Conservation (phyloP, 192 early-diverging fungal species). For the Umbelopsis sp. region DNA sequence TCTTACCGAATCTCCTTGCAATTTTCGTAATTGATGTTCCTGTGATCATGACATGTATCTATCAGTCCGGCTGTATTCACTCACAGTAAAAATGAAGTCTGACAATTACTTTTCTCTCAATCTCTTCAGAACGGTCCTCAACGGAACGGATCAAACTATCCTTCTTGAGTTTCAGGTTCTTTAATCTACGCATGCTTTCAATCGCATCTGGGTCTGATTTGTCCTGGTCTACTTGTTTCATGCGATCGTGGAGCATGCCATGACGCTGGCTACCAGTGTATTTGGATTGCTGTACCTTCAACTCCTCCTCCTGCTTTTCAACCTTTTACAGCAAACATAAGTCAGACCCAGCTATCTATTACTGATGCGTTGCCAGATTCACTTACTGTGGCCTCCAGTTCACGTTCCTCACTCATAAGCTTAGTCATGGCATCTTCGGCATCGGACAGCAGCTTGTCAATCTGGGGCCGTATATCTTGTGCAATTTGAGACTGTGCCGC, state of each 20-base stretch:
- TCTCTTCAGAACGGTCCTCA: constrained; percentile 10
- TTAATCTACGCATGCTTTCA: not conserved
- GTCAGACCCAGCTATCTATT: too few species aligned
- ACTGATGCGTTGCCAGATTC: not conserved
- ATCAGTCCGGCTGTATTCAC: too few species aligned
- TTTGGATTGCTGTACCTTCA: constrained; percentile 5
- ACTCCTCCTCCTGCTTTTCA: constrained; percentile 9
- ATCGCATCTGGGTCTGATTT: not conserved
- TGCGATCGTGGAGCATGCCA: not conserved
- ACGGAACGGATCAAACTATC: not conserved
- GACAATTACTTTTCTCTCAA: constrained; percentile 2
- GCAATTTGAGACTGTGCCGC: constrained; percentile 13
- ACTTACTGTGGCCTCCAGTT: constrained; percentile 6
- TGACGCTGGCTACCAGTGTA: not conserved
- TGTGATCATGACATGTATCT: not conserved
- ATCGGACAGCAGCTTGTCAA: constrained; percentile 3
- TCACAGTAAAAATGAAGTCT: not conserved
- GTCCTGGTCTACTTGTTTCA: not conserved
- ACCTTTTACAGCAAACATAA: not conserved
- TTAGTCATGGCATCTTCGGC: not conserved
- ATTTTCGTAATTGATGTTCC: constrained; percentile 9
- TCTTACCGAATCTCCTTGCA: not conserved
- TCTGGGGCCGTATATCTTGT: constrained; percentile 2
- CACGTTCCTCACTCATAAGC: not conserved
- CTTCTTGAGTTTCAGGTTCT: constrained; percentile 10